These are phyloP conservation scores for Zoysia pacifica DNA, from an alignment of 176 grass and related monocot species.

Conservation along the genomic window DNA sequence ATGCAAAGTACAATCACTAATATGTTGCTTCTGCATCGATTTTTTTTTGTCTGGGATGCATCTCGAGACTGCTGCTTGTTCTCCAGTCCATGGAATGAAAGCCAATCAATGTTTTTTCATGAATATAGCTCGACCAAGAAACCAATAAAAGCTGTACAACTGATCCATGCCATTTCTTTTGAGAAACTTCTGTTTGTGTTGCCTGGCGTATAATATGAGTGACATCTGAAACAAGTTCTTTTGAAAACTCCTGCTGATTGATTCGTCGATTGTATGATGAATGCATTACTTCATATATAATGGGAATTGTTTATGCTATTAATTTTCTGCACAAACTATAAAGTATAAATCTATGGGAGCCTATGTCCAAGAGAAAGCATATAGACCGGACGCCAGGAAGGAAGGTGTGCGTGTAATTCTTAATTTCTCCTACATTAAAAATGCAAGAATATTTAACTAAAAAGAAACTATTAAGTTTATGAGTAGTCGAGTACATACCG, in stretches of 20 bases:
- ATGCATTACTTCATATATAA: background rate
- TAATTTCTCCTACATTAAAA: constrained; percentile 52
- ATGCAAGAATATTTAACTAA: constrained; percentile 40
- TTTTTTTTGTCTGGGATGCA: too few species aligned
- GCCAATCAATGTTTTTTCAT: background rate
- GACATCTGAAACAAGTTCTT: constrained; percentile 12
- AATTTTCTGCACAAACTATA: background rate
- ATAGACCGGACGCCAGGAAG: background rate
- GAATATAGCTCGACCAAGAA: background rate
- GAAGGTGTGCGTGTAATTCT: constrained; percentile 14
- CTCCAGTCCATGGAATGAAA: too few species aligned
- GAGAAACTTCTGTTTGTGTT: constrained; percentile 5
- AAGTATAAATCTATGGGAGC: constrained; percentile 4
- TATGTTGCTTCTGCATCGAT: too few species aligned
- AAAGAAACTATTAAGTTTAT: constrained; percentile 21
- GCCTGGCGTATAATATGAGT: constrained; percentile 9
- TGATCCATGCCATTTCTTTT: background rate
- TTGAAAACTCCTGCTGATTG: background rate
- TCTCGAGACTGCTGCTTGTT: too few species aligned
- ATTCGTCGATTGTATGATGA: background rate
- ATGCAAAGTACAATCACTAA: constrained; percentile 6
- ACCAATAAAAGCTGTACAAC: constrained; percentile 14
- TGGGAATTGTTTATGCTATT: background rate
- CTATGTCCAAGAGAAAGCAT: constrained; percentile 25
- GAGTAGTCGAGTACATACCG: background rate